These are phyloP conservation scores for Aquilaria yunnanensis DNA, from an alignment of 345 rosid species.

Conservation along the genomic window DNA sequence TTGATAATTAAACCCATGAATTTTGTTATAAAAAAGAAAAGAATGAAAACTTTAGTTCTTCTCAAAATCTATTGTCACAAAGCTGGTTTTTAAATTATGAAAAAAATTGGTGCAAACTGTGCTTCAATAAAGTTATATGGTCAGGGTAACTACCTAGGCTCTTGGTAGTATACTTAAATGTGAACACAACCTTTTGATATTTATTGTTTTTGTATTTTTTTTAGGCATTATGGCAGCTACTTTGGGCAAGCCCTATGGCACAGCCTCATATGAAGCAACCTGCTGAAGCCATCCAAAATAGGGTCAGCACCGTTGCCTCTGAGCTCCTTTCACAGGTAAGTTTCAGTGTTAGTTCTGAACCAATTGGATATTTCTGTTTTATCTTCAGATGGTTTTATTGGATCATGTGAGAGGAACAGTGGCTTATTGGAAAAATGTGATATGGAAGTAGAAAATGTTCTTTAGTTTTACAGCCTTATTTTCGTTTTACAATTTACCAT, in stretches of 20 bases:
- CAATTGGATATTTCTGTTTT: slow-evolving; percentile 1
- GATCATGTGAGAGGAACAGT: slow-evolving; percentile 7
- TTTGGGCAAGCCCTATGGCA: slow-evolving; percentile 69
- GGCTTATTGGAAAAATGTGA: slow-evolving; percentile 14
- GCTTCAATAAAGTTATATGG: too few species aligned
- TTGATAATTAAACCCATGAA: too few species aligned
- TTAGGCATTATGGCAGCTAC: slow-evolving; percentile 96
- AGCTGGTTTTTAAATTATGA: too few species aligned
- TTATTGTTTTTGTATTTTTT: background rate
- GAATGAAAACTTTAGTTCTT: too few species aligned
- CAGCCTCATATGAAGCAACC: slow-evolving; percentile 48
- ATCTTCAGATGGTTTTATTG: background rate
- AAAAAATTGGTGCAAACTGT: too few species aligned
- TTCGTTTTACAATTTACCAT: background rate
- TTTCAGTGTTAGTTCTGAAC: slow-evolving; percentile 11
- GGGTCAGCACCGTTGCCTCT: slow-evolving; percentile 69
- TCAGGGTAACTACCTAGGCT: too few species aligned
- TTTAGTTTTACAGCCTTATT: background rate
- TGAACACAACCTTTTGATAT: background rate
- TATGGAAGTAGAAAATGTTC: background rate
- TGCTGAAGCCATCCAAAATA: slow-evolving; percentile 53
- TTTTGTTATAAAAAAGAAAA: too few species aligned
- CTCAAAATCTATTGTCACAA: too few species aligned
- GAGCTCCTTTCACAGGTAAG: slow-evolving; percentile 93
- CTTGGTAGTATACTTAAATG: background rate